phyloP scores from a whole-genome alignment of 441 rosid genomes.

The Arabidopsis lyrata region DNA sequence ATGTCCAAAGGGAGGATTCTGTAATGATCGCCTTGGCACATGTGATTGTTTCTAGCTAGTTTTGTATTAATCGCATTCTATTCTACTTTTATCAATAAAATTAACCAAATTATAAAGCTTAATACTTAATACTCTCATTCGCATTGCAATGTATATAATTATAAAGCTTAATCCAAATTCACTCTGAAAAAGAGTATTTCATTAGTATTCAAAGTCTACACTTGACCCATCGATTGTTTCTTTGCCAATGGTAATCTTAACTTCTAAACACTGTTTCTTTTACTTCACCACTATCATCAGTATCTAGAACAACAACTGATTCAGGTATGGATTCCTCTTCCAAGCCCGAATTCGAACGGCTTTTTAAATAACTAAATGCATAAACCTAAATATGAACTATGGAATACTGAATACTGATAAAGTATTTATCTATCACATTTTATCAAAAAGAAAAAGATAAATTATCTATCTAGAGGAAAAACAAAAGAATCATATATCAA shows the following conservation, averaged over 20 bases:
- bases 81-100: not conserved
- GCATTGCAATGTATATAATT: not conserved
- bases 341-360: not conserved
- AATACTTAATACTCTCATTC: too few relatives aligned
- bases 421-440: too few relatives aligned
- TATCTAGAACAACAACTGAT: not conserved
- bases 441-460: too few relatives aligned
- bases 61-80: not conserved
- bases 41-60: not conserved
- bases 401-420: too few relatives aligned
- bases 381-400: too few relatives aligned
- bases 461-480: too few relatives aligned
- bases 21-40: not conserved
- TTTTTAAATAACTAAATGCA: too few relatives aligned
- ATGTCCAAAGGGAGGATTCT: slow-evolving; percentile 7
- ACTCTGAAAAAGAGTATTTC: not conserved
- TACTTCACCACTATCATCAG: not conserved
- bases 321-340: not conserved
- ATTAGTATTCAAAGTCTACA: too few relatives aligned
- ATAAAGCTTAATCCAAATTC: not conserved
- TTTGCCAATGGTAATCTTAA: too few relatives aligned
- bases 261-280: too few relatives aligned
- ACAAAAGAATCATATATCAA: too few relatives aligned
- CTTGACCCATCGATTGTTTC: not conserved
- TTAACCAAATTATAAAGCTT: too few relatives aligned